Evolutionary conservation across 75 land plant genomes (phyloP), one percentile per base, ranked within the genome.

Genomic region (Ceratopteris richardii): DNA sequence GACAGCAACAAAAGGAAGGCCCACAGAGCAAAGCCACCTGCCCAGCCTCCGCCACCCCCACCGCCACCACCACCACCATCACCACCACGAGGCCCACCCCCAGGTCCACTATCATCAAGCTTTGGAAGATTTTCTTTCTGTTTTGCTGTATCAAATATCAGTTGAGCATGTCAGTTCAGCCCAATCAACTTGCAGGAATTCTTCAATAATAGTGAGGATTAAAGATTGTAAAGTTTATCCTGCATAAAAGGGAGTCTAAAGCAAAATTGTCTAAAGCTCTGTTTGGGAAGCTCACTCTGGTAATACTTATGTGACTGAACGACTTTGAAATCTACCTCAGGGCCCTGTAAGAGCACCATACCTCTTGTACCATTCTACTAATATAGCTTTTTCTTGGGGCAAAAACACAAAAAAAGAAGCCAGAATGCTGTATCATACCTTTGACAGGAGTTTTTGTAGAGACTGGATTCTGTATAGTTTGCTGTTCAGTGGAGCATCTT

Each of bases 41-140:
- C 48, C 48, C 48, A 46, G 21, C 48, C 48, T 2, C 48, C 48
- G 17, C 48, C 48, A 5, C 48, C 48, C 4, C 48, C 48, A 5
- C 48, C 48, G 48, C 48, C 48, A 2, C 48, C 48, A 14, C 48
- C 48, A 17, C 48, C 48, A 46, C 14, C 48, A 46, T 46, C 48
- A 46, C 48, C 48, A 4, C 48, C 14, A 5, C 48, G 14, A 46
- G 48, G 48, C 17, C 48, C 48, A 46, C 48, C 48, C 17, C 48
- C 48, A 46, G 48, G 48, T 20, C 48, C 48, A 46, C 48, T 46
- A 14, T 46, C 48, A 46, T 46, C 48, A 5, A 46, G 48, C 48
- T 46, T 46, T 46, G 48, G 48, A 46, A 46, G 48, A 46, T 46
- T 46, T 14, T 46, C 48, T 17, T 46, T 46, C 17, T 46, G 48